phyloP scores from a whole-genome alignment of 345 rosid genomes.

The Litchi chinensis region DNA sequence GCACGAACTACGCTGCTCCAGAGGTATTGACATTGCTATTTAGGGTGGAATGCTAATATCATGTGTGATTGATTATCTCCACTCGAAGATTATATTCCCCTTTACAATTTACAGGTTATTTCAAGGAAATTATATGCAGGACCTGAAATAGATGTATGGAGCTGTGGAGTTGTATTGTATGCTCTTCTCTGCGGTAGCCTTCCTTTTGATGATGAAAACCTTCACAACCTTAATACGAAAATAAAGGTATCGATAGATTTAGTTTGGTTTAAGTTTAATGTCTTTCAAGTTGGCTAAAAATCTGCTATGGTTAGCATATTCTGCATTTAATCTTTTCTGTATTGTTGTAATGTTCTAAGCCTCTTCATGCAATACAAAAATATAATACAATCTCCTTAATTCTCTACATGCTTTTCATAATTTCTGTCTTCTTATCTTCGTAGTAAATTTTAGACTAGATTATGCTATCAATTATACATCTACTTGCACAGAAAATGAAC shows the following conservation, averaged over 20 bases:
- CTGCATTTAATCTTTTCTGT: too few species aligned
- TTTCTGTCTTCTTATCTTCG: too few species aligned
- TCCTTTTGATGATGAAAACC: slow-evolving; percentile 92
- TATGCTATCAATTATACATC: neutral
- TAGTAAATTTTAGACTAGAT: too few species aligned
- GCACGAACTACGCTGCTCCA: slow-evolving; percentile 98
- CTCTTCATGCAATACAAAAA: too few species aligned
- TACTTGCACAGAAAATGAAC: neutral
- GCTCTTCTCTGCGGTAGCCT: slow-evolving; percentile 97
- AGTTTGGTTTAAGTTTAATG: neutral
- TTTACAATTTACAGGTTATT: slow-evolving; percentile 57
- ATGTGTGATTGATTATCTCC: neutral
- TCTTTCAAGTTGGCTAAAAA: neutral
- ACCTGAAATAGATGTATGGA: slow-evolving; percentile 98
- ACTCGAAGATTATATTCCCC: neutral
- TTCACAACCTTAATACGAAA: slow-evolving; percentile 85
- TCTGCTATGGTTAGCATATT: neutral
- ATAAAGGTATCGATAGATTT: slow-evolving; percentile 57
- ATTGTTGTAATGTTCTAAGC: too few species aligned
- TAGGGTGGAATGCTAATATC: neutral
- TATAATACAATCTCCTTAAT: too few species aligned
- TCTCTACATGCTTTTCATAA: neutral
- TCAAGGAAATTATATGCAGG: slow-evolving; percentile 90
- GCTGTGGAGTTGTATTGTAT: slow-evolving; percentile 93
- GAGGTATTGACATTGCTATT: slow-evolving; percentile 43